Evolutionary conservation across 805 yeast genomes (phyloP), one percentile per base, ranked within the genome.

Genomic region (Candida sonorensis): DNA sequence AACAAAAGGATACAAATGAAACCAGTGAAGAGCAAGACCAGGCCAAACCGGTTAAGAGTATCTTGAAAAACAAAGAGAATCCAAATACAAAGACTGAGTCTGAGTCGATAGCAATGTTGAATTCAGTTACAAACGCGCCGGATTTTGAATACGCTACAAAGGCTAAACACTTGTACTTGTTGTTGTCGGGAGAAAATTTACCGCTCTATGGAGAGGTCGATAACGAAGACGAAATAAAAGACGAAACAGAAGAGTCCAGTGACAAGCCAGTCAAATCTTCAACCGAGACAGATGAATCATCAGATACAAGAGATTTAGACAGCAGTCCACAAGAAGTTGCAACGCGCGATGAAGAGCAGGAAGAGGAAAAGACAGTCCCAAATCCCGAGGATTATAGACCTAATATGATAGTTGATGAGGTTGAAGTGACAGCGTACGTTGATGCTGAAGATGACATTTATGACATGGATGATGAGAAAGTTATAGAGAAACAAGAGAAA

Each of bases 391-490:
- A 32, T 17, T 33, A 24, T 17, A 21, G 31, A 16, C n/a, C 38
- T 33, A 63, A 62, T 37, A 47, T 67, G 34, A 56, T 67, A 6
- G 53, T 66, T 13, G 70, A 66, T 27, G 61, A 62, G 31, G 67
- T 66, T 9, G 67, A 67, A 45, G 71, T 66, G 4, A 44, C 53
- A 1, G 64, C 60, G 20, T 55, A 46, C 37, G 44, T 55, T 5
- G 51, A 42, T 10, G 57, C 48, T 16, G 63, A 59, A 12, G 48
- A 44, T 26, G 48, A 30, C 10, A 18, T 6, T 14, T 10, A 25
- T 10, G 17, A 10, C 5, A 18, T 10, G 10, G 18, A 16, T 10
- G 30, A 30, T 12, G 35, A 35, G 18, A 15, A 36, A 24, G 27
- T 36, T 16, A 24, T 27, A 26, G 27, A 31, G 34, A 39, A 32